phyloP scores from a whole-genome alignment of 1,284 basidiomycete species.

The Ustilago trichophora region DNA sequence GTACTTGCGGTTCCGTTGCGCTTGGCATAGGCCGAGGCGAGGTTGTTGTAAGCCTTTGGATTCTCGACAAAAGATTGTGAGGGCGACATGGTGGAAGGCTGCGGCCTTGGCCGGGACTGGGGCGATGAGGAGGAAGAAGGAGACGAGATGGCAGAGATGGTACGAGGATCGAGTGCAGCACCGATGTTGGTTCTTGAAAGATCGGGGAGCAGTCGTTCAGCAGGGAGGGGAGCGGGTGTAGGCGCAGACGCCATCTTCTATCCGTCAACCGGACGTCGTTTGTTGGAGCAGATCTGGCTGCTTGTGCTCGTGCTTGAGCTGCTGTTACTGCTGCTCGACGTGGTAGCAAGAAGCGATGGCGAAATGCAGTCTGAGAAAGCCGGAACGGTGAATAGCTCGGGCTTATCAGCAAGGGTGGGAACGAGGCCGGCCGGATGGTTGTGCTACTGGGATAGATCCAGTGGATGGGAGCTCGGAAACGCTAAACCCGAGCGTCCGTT shows the following conservation, averaged over 20 bases:
- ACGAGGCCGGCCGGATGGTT: too few species aligned
- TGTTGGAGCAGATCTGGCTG: too few species aligned
- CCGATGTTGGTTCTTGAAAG: conserved; percentile 17
- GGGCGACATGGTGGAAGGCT: conserved; percentile 21
- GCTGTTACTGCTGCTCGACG: too few species aligned
- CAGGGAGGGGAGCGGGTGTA: conserved; percentile 21
- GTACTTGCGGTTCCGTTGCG: conserved; percentile 30
- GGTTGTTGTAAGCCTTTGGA: conserved; percentile 29
- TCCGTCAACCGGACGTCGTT: conserved; percentile 26
- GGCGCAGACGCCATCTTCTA: conserved; percentile 43
- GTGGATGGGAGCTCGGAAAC: too few species aligned
- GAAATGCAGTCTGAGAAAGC: too few species aligned
- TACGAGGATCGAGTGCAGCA: conserved; percentile 18
- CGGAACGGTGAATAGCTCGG: too few species aligned
- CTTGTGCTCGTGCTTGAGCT: too few species aligned
- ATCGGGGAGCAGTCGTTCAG: conserved; percentile 12
- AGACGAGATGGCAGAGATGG: conserved; percentile 21
- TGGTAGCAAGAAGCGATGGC: too few species aligned
- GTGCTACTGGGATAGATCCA: too few species aligned
- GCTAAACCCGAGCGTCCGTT: too few species aligned
- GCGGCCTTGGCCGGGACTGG: conserved; percentile 5
- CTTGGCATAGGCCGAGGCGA: conserved; percentile 35
- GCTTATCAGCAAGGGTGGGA: too few species aligned
- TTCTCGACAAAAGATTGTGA: conserved; percentile 13
- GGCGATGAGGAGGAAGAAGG: conserved; percentile 5